phyloP scores from a whole-genome alignment of 768 basidiomycete genomes.

The Tephrocybe rancida region DNA sequence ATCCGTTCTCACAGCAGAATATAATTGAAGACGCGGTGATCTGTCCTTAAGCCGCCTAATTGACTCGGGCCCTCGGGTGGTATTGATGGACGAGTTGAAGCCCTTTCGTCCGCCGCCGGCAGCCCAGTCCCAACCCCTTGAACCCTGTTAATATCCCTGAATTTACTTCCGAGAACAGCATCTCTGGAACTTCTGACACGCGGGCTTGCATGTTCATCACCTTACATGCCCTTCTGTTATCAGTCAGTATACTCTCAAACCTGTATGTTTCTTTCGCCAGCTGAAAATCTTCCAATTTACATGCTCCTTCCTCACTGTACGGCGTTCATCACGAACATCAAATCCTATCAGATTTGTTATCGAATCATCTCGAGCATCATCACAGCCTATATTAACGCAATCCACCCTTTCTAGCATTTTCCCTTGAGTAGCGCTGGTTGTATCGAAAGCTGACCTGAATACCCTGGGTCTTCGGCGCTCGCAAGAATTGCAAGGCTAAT shows the following conservation, averaged over 20 bases:
- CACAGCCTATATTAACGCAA: constrained; percentile 3
- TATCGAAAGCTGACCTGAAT: neutral
- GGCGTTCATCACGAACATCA: constrained; percentile 1
- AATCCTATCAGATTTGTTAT: constrained; percentile 6
- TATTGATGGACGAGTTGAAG: neutral
- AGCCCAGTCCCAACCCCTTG: neutral
- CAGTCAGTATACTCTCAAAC: neutral
- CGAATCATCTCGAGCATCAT: neutral
- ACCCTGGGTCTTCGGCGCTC: constrained; percentile 9
- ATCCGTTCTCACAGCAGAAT: neutral
- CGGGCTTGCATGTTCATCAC: neutral
- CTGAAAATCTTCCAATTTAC: neutral
- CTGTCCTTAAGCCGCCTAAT: neutral
- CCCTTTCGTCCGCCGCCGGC: constrained; percentile 9
- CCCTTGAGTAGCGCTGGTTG: no score
- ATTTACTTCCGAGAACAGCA: constrained; percentile 3
- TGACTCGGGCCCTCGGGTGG: constrained; percentile 8
- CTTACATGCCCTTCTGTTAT: neutral
- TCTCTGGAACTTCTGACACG: neutral
- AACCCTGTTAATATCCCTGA: neutral
- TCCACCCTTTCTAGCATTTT: constrained; percentile 1
- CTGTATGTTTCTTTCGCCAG: neutral
- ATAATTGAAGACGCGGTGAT: neutral
- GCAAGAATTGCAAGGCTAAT: constrained; percentile 1
- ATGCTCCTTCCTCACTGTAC: neutral